A percentile compares a stretch with the other conserved stretches of the same genome.
Evolutionary conservation across 2,329 filamentous ascomycete species (phyloP).

Genomic region (Coniochaeta sp.): DNA sequence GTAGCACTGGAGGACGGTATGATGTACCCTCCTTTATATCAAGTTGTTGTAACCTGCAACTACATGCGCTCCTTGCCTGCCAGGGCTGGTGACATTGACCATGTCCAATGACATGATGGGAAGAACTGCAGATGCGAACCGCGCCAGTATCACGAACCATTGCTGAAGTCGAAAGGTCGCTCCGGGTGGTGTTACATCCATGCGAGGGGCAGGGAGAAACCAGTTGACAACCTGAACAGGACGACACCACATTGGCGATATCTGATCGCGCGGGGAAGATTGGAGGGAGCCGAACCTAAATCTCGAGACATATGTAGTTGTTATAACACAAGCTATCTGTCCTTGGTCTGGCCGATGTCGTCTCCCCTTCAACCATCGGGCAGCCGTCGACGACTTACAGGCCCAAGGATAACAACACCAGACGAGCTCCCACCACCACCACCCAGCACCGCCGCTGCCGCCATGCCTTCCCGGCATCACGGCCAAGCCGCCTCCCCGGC

Average conservation of each 20-base stretch:
- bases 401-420: not conserved
- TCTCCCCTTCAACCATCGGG: not conserved
- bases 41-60: no score
- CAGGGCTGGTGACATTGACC: not conserved
- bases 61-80: no score
- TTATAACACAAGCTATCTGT: no score
- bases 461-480: constrained; percentile 6
- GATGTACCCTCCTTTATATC: not conserved
- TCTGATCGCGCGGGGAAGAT: not conserved
- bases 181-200: not conserved
- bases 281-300: not conserved
- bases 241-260: not conserved
- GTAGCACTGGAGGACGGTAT: not conserved
- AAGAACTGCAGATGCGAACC: not conserved
- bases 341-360: not conserved
- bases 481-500: constrained; percentile 10
- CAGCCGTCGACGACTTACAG: not conserved
- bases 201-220: not conserved
- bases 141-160: not conserved
- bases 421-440: not conserved
- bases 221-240: not conserved
- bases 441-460: not conserved
- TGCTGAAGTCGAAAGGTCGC: not conserved
- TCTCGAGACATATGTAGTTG: not conserved
- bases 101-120: not conserved